These are phyloP conservation scores for Syzygium jambos DNA, from an alignment of 345 rosid species.

Conservation along the genomic window DNA sequence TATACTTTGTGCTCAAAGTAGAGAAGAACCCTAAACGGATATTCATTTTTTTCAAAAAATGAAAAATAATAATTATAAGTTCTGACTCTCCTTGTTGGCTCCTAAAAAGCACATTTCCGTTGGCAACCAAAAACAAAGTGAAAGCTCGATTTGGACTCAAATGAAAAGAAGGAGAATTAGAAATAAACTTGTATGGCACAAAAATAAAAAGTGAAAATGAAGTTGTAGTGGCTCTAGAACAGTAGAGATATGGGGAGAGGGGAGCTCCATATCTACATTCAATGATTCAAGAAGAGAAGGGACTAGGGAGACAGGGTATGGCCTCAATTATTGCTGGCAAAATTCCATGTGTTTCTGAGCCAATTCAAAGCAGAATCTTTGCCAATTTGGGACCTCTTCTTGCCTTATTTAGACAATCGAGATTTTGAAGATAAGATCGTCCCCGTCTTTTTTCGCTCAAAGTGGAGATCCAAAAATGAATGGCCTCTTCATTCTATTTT, in stretches of 20 bases:
- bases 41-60: neutral
- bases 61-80: no score
- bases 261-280: neutral
- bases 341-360: neutral
- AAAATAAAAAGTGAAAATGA: neutral
- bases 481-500: neutral
- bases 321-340: neutral
- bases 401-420: neutral
- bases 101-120: neutral
- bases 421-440: neutral
- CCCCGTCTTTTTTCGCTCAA: neutral
- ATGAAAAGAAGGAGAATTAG: neutral
- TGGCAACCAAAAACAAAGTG: neutral
- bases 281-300: neutral
- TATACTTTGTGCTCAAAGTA: neutral
- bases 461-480: neutral
- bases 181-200: neutral
- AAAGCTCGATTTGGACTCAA: neutral
- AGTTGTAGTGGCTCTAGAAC: neutral
- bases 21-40: neutral
- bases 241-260: neutral
- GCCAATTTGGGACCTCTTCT: neutral
- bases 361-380: neutral
- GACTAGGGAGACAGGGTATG: neutral
- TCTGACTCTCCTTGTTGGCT: neutral